Conservation (phyloP, 75 land plant species). For the Pseudotsuga menziesii region DNA sequence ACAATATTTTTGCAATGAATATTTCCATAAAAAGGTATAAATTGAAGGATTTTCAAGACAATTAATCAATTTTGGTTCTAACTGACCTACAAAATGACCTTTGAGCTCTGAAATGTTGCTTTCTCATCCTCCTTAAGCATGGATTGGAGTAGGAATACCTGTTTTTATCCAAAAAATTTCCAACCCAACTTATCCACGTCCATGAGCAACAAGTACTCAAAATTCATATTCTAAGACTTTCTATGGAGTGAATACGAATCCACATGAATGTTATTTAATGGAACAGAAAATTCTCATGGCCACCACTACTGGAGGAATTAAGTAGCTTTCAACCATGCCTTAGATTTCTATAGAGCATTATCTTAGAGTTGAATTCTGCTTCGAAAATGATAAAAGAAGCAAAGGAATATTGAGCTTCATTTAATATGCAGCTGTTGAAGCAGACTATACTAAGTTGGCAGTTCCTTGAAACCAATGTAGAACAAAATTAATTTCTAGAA, state of each 20-base stretch:
- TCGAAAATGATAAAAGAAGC: neutral
- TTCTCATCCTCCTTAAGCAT: constrained; percentile 89
- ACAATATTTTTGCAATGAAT: too few relatives aligned
- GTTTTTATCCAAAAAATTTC: constrained; percentile 77
- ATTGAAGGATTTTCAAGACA: too few relatives aligned
- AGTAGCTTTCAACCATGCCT: neutral
- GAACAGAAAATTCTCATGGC: constrained; percentile 32
- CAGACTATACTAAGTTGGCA: constrained; percentile 30
- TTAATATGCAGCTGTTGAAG: constrained; percentile 3
- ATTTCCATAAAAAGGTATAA: too few relatives aligned
- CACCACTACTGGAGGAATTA: neutral
- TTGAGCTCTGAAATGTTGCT: constrained; percentile 51
- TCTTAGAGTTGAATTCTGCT: neutral
- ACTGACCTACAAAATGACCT: constrained; percentile 95
- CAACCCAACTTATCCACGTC: constrained; percentile 77
- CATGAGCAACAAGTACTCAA: constrained; percentile 76
- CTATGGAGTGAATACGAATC: constrained; percentile 40
- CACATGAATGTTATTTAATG: constrained; percentile 72
- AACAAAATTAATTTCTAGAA: too few relatives aligned
- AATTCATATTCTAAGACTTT: constrained; percentile 73
- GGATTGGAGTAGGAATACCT: constrained; percentile 48
- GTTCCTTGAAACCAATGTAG: too few relatives aligned
- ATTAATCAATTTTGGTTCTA: too few relatives aligned
- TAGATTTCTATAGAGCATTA: neutral
- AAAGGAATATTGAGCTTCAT: neutral